Evolutionary conservation across 2,329 filamentous ascomycete genomes (phyloP).

Genomic region (Scorias spongiosa): DNA sequence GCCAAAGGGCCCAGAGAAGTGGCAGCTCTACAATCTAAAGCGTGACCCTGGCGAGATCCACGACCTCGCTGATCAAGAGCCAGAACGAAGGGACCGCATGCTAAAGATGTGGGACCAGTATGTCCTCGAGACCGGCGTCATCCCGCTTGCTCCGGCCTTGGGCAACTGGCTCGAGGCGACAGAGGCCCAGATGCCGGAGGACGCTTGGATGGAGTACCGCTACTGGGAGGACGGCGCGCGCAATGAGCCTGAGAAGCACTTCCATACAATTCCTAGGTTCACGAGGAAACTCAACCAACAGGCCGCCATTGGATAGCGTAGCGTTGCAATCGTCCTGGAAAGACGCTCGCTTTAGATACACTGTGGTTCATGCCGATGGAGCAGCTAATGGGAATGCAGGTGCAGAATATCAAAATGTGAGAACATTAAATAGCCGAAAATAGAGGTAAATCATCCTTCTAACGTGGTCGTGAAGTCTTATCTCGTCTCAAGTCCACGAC

Average conservation of each 20-base stretch:
- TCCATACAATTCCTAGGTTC: slow-evolving; percentile 18
- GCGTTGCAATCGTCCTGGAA: too few species aligned
- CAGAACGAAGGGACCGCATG: slow-evolving; percentile 32
- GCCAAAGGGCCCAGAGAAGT: slow-evolving; percentile 39
- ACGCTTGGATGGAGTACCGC: slow-evolving; percentile 51
- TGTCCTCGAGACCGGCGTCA: slow-evolving; percentile 43
- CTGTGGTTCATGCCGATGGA: too few species aligned
- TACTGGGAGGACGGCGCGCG: slow-evolving; percentile 44
- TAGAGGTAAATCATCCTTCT: too few species aligned
- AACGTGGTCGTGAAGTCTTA: too few species aligned
- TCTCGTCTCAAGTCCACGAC: too few species aligned
- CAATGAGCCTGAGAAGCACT: slow-evolving; percentile 21
- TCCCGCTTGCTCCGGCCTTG: slow-evolving; percentile 43
- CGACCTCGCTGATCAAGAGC: slow-evolving; percentile 21
- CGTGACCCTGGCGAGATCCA: slow-evolving; percentile 36
- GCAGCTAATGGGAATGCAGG: too few species aligned
- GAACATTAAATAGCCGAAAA: too few species aligned
- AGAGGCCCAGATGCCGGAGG: slow-evolving; percentile 50
- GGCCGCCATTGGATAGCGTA: neutral
- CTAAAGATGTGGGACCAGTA: slow-evolving; percentile 43
- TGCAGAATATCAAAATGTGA: too few species aligned
- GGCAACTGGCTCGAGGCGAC: slow-evolving; percentile 44
- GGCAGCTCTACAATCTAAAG: slow-evolving; percentile 42
- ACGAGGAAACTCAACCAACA: slow-evolving; percentile 8
- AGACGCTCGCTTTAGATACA: too few species aligned